Percentiles rank a stretch among this genome's conserved stretches.
Evolutionary conservation across 176 grass and related monocot species (phyloP).

Genomic region (Stipa capillata): DNA sequence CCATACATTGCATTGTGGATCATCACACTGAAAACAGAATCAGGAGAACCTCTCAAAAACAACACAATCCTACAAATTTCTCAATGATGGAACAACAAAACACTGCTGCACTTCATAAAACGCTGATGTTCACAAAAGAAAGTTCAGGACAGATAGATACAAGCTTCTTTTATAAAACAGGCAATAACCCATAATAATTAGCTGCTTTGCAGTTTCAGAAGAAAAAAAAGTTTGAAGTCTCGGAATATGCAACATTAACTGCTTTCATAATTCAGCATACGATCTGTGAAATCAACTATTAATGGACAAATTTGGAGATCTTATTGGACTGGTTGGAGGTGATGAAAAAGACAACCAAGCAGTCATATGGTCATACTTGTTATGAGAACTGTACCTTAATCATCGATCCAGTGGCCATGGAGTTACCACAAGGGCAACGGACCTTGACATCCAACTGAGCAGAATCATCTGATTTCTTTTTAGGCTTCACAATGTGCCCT

Average conservation of each 20-base stretch:
- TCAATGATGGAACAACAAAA: neutral
- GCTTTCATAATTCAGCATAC: neutral
- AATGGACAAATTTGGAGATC: too few species aligned
- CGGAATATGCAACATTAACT: neutral
- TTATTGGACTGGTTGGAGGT: too few species aligned
- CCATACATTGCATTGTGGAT: conserved; percentile 55
- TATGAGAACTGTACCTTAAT: conserved; percentile 40
- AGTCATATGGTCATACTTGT: too few species aligned
- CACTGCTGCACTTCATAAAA: conserved; percentile 1
- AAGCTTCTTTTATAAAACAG: neutral
- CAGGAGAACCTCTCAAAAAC: neutral
- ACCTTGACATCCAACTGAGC: conserved; percentile 43
- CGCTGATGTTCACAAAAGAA: neutral
- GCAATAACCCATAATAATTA: conserved; percentile 3
- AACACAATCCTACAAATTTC: neutral
- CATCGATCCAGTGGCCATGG: conserved; percentile 40
- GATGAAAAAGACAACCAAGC: too few species aligned
- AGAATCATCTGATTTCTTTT: conserved; percentile 42
- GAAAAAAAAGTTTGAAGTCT: conserved; percentile 4
- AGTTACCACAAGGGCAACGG: conserved; percentile 62
- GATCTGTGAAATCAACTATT: too few species aligned
- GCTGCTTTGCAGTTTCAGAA: conserved; percentile 11
- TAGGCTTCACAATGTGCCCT: conserved; percentile 25
- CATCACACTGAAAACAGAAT: conserved; percentile 55
- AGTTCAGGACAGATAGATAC: neutral